Base-by-base conservation (phyloP, 176 grass and related monocot species). In the Panicum miliaceum region DNA sequence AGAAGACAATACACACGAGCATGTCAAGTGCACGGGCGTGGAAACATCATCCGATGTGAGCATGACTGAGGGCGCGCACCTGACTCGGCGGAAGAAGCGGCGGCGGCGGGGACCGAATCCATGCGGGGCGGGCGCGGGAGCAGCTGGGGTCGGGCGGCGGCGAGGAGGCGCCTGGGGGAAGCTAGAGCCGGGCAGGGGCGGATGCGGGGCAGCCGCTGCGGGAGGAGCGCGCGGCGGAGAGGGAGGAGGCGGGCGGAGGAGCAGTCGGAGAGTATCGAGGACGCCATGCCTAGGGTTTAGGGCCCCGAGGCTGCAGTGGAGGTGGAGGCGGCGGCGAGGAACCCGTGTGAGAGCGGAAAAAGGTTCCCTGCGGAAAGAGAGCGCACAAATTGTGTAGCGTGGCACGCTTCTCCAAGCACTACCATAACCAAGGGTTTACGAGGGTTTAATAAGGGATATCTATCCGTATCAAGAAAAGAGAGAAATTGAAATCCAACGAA, bases 211-310 rank as follows among this genome's bases (percentile, higher is more conserved):
- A 32, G 6, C 47, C n/a, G 32, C 45, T 73, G 78, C 37, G 51
- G 81, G 37, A 76, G 79, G 54, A 88, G 64, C 46, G 73, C 69
- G 60, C 83, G 80, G 61, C 75, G 75, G 75, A 92, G 76, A 38
- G 90, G 90, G 18, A 89, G 75, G 81, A 92, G 83, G 62, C 83
- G 75, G 53, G 84, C 59, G 79, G 86, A 89, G 68, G 86, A 86
- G 80, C 80, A 89, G 84, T 92, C 90, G 36, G 84, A 92, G 9
- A 92, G 79, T 35, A 84, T 40, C 50, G 84, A 89, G 68, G 90
- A 89, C 12, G 90, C 86, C 90, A 92, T 92, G 43, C 16, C 43
- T 46, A 46, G 71, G 71, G 19, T 53, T 76, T 25, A 9, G 27
- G 12, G 53, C 19, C 32, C 67, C 11, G 38, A 29, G 46, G 58